These are phyloP conservation scores for Aphanomyces invadans DNA, from an alignment of 352 stramenopile genomes.

Conservation along the genomic window DNA sequence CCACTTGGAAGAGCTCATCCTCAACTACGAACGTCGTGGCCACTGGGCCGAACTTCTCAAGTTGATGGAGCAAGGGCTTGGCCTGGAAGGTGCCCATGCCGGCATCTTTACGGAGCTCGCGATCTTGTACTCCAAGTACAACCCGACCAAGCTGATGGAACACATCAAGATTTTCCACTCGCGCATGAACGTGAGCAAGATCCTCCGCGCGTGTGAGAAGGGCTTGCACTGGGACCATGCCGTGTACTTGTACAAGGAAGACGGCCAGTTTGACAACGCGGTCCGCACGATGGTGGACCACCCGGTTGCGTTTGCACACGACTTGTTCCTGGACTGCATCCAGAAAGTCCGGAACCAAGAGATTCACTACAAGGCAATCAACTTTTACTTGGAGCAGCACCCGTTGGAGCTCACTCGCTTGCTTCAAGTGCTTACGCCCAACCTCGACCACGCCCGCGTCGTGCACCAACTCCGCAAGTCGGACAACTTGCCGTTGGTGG, in stretches of 20 bases:
- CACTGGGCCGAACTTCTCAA: constrained; percentile 95
- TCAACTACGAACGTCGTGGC: constrained; percentile 97
- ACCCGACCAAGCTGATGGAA: constrained; percentile 99
- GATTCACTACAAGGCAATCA: constrained; percentile 99
- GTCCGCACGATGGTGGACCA: constrained; percentile 99
- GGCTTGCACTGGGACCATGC: constrained; percentile 97
- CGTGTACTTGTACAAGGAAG: constrained; percentile 99
- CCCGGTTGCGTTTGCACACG: constrained; percentile 94
- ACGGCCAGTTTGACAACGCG: constrained; percentile 98
- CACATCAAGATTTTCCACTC: constrained; percentile 99
- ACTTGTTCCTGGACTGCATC: constrained; percentile 99
- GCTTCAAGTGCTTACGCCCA: constrained; percentile 97
- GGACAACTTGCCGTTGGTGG: constrained; percentile 94
- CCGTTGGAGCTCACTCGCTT: constrained; percentile 95
- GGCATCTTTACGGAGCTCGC: constrained; percentile 99
- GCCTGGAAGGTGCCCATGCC: constrained; percentile 97
- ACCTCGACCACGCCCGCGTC: constrained; percentile 97
- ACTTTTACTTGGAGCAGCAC: constrained; percentile 98
- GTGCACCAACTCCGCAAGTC: constrained; percentile 97
- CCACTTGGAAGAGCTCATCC: constrained; percentile 98
- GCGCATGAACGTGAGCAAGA: constrained; percentile 98
- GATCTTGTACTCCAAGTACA: constrained; percentile 99
- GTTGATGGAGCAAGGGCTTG: constrained; percentile 98
- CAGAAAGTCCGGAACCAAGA: constrained; percentile 99
- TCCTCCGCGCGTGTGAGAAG: constrained; percentile 96